Conservation (phyloP, 768 basidiomycete species). For the Serendipita sp. region DNA sequence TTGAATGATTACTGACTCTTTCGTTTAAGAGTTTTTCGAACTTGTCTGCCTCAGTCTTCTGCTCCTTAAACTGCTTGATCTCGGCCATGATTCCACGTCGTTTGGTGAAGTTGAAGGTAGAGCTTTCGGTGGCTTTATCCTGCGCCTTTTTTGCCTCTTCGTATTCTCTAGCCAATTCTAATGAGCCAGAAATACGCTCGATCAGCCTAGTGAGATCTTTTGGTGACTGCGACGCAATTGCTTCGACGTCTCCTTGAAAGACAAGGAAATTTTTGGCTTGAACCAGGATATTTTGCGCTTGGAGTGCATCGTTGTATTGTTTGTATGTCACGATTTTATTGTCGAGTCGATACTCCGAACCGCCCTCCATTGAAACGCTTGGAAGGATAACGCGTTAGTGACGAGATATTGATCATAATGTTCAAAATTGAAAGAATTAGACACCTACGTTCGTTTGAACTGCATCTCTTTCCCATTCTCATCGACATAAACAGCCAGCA, state of each 20-base stretch:
- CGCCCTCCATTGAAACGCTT: constrained; percentile 76
- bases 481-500: constrained; percentile 80
- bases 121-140: constrained; percentile 83
- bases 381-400: background rate
- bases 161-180: constrained; percentile 79
- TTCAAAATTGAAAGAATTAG: background rate
- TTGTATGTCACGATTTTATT: constrained; percentile 65
- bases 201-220: constrained; percentile 79
- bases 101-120: constrained; percentile 89
- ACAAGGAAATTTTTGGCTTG: constrained; percentile 99
- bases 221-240: constrained; percentile 87
- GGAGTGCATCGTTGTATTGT: constrained; percentile 75
- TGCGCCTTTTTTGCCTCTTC: constrained; percentile 77
- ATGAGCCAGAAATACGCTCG: constrained; percentile 88
- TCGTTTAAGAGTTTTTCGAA: constrained; percentile 68
- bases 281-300: constrained; percentile 85
- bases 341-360: constrained; percentile 86
- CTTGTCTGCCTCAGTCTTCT: constrained; percentile 80
- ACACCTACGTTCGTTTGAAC: constrained; percentile 80
- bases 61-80: constrained; percentile 94
- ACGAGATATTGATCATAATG: background rate
- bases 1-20: constrained; percentile 31
- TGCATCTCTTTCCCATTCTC: constrained; percentile 63
- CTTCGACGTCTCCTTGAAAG: constrained; percentile 98
- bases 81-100: constrained; percentile 86